Evolutionary conservation across 352 stramenopile species (phyloP), one percentile per base, ranked within the genome.

Genomic region (Phytophthora capsici): DNA sequence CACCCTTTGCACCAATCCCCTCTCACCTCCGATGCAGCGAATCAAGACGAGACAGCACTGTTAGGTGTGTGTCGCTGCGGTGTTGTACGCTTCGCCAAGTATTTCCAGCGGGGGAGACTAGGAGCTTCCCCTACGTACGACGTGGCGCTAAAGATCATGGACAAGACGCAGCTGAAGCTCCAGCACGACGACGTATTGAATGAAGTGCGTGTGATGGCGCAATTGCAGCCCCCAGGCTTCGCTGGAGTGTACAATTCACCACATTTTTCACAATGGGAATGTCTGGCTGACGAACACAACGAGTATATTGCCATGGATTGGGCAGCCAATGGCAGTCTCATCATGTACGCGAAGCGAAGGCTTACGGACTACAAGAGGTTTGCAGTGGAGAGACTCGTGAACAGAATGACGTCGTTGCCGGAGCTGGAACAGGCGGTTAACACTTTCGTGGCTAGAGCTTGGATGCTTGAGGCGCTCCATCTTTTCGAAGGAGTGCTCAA

Each of bases 221-320:
- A 89, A 56, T 71, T 93, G 38, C 85, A 93, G 61, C 79, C 80
- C 1, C 68, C 79, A 20, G 85, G 85, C 19, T 91, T 93, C 37
- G 43, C 59, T 0, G 83, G 80, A 1, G 40, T 80, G 3, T 88
- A 90, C 70, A 58, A 68, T 32, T 90, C 81, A 57, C 81, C 77
- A 34, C 69, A 87, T 45, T 78, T 93, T 25, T 86, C 80, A 13
- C 85, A 91, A 47, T 93, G 85, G 85, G 85, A 93, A 52, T 90
- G 78, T 74, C 75, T 73, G 40, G 71, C 73, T 8, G 85, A 93
- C 52, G 60, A 60, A 12, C 60, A 68, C 56, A 93, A 93, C 58
- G 85, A 93, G 66, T 93, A 93, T 64, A 92, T 93, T 37, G 82
- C 85, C 2, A 91, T 83, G 71, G 85, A 93, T 51, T 89, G 75